phyloP scores from a whole-genome alignment of 352 stramenopile genomes.

The Pythium grandisporangium region DNA sequence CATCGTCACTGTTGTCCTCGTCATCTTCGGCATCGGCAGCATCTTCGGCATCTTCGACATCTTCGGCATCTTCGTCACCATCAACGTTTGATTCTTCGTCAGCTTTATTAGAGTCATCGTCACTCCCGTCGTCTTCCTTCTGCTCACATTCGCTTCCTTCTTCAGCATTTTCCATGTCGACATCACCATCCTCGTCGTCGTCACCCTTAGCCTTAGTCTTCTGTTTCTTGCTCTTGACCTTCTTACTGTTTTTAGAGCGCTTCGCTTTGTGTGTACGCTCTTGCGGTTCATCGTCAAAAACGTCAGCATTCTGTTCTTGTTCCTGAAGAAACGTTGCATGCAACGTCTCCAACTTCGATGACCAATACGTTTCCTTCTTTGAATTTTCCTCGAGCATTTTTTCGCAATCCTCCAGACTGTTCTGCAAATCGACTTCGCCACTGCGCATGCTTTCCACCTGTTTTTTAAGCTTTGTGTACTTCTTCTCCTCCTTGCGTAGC shows the following conservation, averaged over 20 bases:
- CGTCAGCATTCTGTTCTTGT: conserved; percentile 62
- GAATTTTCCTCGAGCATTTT: conserved; percentile 90
- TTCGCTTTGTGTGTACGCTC: conserved; percentile 7
- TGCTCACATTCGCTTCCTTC: no score
- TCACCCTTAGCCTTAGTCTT: conserved; percentile 8
- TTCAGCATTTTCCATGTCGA: no score
- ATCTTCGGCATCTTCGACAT: conserved; percentile 13
- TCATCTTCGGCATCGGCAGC: conserved; percentile 19
- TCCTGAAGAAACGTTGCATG: conserved; percentile 47
- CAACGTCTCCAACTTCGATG: conserved; percentile 60
- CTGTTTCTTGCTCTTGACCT: conserved; percentile 23
- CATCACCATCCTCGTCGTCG: conserved; percentile 24
- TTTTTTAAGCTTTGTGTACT: conserved; percentile 86
- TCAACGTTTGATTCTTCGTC: conserved; percentile 15
- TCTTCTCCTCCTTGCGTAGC: conserved; percentile 60
- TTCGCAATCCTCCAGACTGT: conserved; percentile 89
- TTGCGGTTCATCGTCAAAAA: conserved; percentile 58
- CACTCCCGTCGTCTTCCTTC: conserved; percentile 8
- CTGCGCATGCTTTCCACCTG: conserved; percentile 86
- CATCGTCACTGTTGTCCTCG: conserved; percentile 12
- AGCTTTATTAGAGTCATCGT: conserved; percentile 4
- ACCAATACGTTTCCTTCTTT: conserved; percentile 86
- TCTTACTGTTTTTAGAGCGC: conserved; percentile 28
- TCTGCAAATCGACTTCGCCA: conserved; percentile 90
- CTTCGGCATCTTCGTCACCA: conserved; percentile 14